A percentile compares a stretch with the other conserved stretches of the same genome.
These are phyloP conservation scores for Gardenia jasminoides DNA, from an alignment of 257 asterid genomes.

Conservation along the genomic window DNA sequence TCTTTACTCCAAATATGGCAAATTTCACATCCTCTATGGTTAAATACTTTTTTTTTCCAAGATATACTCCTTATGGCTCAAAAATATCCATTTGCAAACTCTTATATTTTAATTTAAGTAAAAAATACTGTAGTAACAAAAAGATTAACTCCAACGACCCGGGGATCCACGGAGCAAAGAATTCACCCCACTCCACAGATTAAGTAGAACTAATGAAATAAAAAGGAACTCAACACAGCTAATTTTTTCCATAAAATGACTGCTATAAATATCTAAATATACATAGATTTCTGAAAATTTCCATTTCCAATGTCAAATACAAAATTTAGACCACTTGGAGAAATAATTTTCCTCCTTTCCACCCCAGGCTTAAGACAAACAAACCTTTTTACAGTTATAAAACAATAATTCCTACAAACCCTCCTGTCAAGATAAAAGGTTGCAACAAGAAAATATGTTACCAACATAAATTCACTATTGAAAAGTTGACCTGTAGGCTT, in stretches of 20 bases:
- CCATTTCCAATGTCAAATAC: not conserved
- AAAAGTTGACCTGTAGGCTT: conserved; percentile 27
- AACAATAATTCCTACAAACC: no score
- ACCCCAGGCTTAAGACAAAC: not conserved
- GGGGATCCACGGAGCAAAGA: not conserved
- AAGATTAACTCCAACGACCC: not conserved
- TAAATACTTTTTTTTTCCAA: no score
- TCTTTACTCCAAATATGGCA: no score
- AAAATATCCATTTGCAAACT: no score
- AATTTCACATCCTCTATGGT: no score
- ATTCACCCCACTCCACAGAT: not conserved
- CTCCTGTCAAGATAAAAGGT: not conserved
- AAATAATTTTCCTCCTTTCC: not conserved
- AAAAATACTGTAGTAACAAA: not conserved
- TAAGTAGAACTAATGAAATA: not conserved
- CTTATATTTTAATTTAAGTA: no score
- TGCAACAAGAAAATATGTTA: no score
- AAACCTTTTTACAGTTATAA: no score
- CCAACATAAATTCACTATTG: not conserved
- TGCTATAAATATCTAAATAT: not conserved
- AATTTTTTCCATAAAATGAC: not conserved
- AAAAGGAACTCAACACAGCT: not conserved
- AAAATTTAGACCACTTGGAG: not conserved
- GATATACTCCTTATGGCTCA: no score
- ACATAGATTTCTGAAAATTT: not conserved